Base-by-base conservation (phyloP, 805 yeast species). In the Yarrowia porcina region DNA sequence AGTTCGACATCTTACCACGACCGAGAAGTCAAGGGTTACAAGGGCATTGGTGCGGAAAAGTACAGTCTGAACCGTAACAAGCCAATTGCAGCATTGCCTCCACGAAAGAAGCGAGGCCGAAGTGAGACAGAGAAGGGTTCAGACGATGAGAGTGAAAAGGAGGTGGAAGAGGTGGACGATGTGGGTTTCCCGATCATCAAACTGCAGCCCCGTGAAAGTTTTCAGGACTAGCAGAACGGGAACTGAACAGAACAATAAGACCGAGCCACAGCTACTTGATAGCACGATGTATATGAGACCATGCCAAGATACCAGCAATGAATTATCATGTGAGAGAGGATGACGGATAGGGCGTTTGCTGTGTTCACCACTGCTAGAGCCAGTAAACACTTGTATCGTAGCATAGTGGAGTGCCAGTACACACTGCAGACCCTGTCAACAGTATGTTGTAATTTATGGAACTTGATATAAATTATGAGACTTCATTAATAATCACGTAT, bases 41-140 rank as follows among this genome's bases (percentile, higher is more conserved):
- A 25, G 38, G 59, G 59, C 2, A 36, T 52, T 13, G 59, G 59
- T 2, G 59, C 59, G 17, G 44, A 52, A 25, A 52, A 6, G 13
- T 52, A 52, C 59, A 52, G 59, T 13, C 7, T 49, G 21, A 49
- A 52, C 44, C 59, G 59, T 23, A 52, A 52, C 49, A 39, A 56
- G 49, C 49, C 49, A 23, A 18, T 54, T 17, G 47, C 61, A 28
- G 49, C 47, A 7, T 9, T 33, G 35, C 61, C 47, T 6, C 23
- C 13, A 15, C 47, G 61, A 6, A 54, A 41, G 61, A 39, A 56
- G 39, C 61, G 47, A 30, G 61, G 49, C 4, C 35, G 61, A 56
- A 15, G 18, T 21, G 47, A 56, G 49, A 39, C 61, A 1, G 61
- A 41, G 23, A 39, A 17, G 21, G 59, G 41, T 1, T 33, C 44